Evolutionary conservation across 2,329 filamentous ascomycete species (phyloP).

Genomic region (Biscogniauxia marginata): DNA sequence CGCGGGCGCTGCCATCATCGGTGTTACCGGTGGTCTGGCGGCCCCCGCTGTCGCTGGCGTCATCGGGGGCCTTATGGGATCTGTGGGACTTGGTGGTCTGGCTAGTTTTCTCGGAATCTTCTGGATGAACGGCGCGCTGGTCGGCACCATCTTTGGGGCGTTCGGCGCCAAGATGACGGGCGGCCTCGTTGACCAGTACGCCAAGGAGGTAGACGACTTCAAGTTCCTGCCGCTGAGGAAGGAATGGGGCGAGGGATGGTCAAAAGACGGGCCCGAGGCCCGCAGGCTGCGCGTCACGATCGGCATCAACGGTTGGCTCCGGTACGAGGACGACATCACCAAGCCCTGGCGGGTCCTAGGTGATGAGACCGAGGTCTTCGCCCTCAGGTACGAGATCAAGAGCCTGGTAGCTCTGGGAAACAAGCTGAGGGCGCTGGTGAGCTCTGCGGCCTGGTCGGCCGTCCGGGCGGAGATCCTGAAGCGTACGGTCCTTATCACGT

Average conservation of each 20-base stretch:
- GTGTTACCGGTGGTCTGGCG: conserved; percentile 86
- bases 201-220: conserved; percentile 80
- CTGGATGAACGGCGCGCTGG: conserved; percentile 80
- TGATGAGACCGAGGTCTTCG: conserved; percentile 75
- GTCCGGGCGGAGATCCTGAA: conserved; percentile 75
- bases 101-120: conserved; percentile 84
- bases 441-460: conserved; percentile 71
- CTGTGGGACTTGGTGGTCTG: conserved; percentile 79
- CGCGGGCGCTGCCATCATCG: conserved; percentile 85
- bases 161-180: conserved; percentile 80
- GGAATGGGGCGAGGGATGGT: conserved; percentile 37
- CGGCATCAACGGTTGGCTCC: conserved; percentile 85
- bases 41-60: conserved; percentile 85
- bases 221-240: conserved; percentile 71
- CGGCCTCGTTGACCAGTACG: conserved; percentile 84
- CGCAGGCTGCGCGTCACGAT: conserved; percentile 75
- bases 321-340: conserved; percentile 69
- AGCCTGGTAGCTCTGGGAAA: conserved; percentile 74
- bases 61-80: conserved; percentile 80
- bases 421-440: conserved; percentile 68
- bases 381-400: conserved; percentile 78
- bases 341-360: conserved; percentile 77
- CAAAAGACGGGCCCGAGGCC: conserved; percentile 29
- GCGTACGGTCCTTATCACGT: conserved; percentile 65
- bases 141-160: conserved; percentile 85